Base-by-base conservation (phyloP, 345 rosid genomes). In the Hirschfeldia incana region DNA sequence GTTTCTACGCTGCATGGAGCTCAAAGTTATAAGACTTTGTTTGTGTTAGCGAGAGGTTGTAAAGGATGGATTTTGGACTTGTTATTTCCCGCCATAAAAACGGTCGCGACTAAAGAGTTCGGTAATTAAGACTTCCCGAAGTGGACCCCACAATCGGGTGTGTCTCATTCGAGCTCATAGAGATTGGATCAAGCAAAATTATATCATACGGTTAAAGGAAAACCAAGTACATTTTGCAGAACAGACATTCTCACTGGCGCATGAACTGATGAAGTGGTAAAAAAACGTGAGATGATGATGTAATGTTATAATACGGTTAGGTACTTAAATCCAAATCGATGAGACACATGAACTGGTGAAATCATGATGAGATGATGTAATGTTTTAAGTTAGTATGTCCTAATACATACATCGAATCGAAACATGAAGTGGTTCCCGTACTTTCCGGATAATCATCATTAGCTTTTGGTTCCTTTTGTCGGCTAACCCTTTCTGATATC, bases 361-460 rank as follows among this genome's bases (percentile, higher is more conserved):
- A 67, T 60, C 29, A 78, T 57, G 16, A 72, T 39, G 67, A 78
- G 77, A 58, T 78, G 77, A 72, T 65, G 77, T 78, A 65, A 78
- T 37, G 70, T 64, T 57, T 60, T 66, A 46, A 59, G 74, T 73
- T 46, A 32, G 57, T 28, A 44, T 73, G 62, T 76, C 73, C 53
- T 30, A 51, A 28, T 9, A 65, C 28, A 42, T 67, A 67, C 77
- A 66, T 72, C n/a, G 63, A 72, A 65, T 58, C 67, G 17, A 64
- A 78, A 67, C 68, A 61, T 67, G 34, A 60, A 73, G 70, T 79
- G 63, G 74, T 61, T 79, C 73, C 78, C 74, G 74, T 73, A 73
- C 74, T 67, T 67, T 67, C 74, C 69, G 82, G 78, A 79, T 67
- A 67, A 67, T 7, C 74, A 79, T 79, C 74, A 73, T 59, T 79